A percentile compares a stretch with the other conserved stretches of the same genome.
Evolutionary conservation across 2,329 filamentous ascomycete genomes (phyloP).

Genomic region (Thielaviopsis punctulata): DNA sequence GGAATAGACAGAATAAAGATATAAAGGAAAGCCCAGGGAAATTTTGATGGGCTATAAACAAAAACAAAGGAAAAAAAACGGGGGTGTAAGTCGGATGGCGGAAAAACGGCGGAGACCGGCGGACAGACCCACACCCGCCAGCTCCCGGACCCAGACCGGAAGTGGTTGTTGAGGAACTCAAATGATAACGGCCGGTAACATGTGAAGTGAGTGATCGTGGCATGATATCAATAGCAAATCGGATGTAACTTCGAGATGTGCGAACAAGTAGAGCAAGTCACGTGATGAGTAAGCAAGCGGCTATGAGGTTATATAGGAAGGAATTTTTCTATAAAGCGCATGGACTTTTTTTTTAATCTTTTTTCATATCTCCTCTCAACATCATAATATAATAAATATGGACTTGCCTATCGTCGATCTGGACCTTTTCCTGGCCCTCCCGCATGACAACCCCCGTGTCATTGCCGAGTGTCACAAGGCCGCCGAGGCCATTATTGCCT

Average conservation of each 20-base stretch:
- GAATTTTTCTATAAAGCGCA: background rate
- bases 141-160: too few species aligned
- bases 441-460: constrained; percentile 25
- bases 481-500: constrained; percentile 38
- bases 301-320: too few species aligned
- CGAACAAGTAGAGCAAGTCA: too few species aligned
- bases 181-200: too few species aligned
- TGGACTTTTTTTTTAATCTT: background rate
- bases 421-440: constrained; percentile 33
- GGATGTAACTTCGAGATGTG: too few species aligned
- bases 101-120: background rate
- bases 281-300: too few species aligned
- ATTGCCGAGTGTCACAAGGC: constrained; percentile 35
- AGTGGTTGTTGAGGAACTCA: too few species aligned
- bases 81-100: background rate
- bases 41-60: too few species aligned
- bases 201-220: too few species aligned
- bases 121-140: background rate
- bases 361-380: background rate
- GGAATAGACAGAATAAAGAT: background rate
- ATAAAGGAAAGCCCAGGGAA: background rate
- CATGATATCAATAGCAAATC: too few species aligned
- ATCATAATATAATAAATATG: constrained; percentile 22
- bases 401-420: constrained; percentile 43
- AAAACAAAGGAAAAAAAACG: background rate